A percentile compares a stretch with the other conserved stretches of the same genome.
These are phyloP conservation scores for Favolaschia claudopus DNA, from an alignment of 768 basidiomycete genomes.

Conservation along the genomic window DNA sequence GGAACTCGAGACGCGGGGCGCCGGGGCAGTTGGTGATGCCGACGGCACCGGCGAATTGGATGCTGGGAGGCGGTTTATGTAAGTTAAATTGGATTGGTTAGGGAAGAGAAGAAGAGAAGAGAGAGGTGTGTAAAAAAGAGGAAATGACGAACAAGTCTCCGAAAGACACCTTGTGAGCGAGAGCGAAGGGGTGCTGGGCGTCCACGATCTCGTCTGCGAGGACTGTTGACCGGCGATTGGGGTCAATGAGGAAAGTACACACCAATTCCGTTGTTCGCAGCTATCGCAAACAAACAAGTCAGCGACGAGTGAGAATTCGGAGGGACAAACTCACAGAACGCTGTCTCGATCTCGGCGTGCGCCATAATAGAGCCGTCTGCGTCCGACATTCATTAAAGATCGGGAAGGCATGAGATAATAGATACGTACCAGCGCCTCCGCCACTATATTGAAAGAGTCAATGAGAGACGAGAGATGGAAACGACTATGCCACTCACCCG, in stretches of 20 bases:
- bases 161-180: slow-evolving; percentile 38
- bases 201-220: slow-evolving; percentile 43
- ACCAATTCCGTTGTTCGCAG: slow-evolving; percentile 32
- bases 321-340: slow-evolving; percentile 23
- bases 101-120: too few species aligned
- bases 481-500: slow-evolving; percentile 23
- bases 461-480: not conserved
- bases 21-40: slow-evolving; percentile 47
- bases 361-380: slow-evolving; percentile 36
- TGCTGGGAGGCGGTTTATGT: slow-evolving; percentile 22
- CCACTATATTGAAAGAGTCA: slow-evolving; percentile 16
- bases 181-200: slow-evolving; percentile 37
- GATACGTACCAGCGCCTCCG: slow-evolving; percentile 29
- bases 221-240: slow-evolving; percentile 12
- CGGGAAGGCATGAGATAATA: not conserved
- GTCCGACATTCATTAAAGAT: too few species aligned
- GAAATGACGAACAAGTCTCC: slow-evolving; percentile 48
- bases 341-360: slow-evolving; percentile 32
- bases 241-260: not conserved
- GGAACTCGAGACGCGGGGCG: slow-evolving; percentile 45
- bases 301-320: not conserved
- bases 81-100: too few species aligned
- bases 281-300: slow-evolving; percentile 9
- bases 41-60: slow-evolving; percentile 45
- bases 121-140: slow-evolving; percentile 33